Evolutionary conservation across 129 eudicot genomes (phyloP), one percentile per base, ranked within the genome.

Genomic region (sunflower (Helianthus annuus)): DNA sequence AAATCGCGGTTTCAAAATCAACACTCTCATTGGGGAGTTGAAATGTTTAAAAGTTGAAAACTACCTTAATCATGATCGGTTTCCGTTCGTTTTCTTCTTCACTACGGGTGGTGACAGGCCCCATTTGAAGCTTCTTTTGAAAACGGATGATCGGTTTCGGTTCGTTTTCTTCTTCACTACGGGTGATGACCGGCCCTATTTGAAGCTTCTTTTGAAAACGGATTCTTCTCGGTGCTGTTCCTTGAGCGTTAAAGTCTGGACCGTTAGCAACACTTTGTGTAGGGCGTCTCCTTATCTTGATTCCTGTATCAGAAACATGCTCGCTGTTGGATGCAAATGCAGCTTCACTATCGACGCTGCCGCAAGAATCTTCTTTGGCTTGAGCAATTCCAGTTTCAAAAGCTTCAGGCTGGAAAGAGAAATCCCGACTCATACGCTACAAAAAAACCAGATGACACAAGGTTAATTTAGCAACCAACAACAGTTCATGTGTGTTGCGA

Each of bases 201-300:
- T 85, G 80, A 53, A 79, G 73, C 14, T 51, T 80, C 80, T 0
- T 73, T 69, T 83, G 87, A 19, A 90, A 59, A 22, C 93, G 93
- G 24, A 94, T 88, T 76, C 99, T 90, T 84, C 85, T 86, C 0
- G 77, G 68, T 38, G 97, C 96, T 40, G 78, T 82, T 78, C 99
- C 99, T 60, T 90, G 96, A 62, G 15, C n/a, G 8, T 8, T 32
- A 13, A 59, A 48, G 75, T 24, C 48, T 62, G 34, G 22, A 46
- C 48, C 68, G 34, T 58, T 51, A 16, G 67, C 42, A 7, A 12
- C 66, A 36, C 32, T 36, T 11, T 54, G 70, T 0, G 52, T 63
- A 39, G 65, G 69, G 6, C 83, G 86, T 10, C 59, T 13, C 81
- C 85, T 76, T 72, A 85, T 76, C 34, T 40, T 72, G 66, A 85